Evolutionary conservation across 805 yeast species (phyloP).

Genomic region (Zygotorulaspora chibaensis): DNA sequence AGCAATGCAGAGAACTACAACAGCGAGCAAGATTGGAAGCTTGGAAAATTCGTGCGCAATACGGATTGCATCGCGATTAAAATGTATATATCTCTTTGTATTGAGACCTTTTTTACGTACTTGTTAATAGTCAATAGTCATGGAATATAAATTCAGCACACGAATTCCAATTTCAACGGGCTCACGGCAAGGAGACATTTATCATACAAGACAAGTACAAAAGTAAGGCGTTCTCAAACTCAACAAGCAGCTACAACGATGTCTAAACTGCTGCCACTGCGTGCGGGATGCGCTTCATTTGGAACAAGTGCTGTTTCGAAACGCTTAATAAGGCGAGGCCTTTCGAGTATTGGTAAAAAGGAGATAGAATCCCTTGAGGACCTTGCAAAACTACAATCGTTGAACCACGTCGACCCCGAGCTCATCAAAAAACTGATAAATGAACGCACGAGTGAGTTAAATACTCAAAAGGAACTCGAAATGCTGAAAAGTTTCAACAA

Average conservation of each 20-base stretch:
- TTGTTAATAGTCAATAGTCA: slow-evolving; percentile 11
- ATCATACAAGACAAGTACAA: too few relatives aligned
- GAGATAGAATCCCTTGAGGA: slow-evolving; percentile 31
- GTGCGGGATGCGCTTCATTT: neutral
- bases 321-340: neutral
- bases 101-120: slow-evolving; percentile 7
- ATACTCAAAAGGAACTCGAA: slow-evolving; percentile 28
- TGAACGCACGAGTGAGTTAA: slow-evolving; percentile 30
- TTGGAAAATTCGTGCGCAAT: slow-evolving; percentile 29
- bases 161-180: slow-evolving; percentile 4
- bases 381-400: slow-evolving; percentile 27
- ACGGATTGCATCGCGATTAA: slow-evolving; percentile 18
- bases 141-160: slow-evolving; percentile 1
- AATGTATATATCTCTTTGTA: neutral
- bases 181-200: too few relatives aligned
- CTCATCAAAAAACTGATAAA: slow-evolving; percentile 29
- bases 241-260: neutral
- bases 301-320: neutral
- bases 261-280: neutral
- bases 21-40: slow-evolving; percentile 32
- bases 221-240: too few relatives aligned
- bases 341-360: neutral
- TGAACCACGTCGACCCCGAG: slow-evolving; percentile 35
- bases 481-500: slow-evolving; percentile 23
- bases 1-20: slow-evolving; percentile 20